Conservation (phyloP, 2,329 filamentous ascomycete genomes). For the Microsporum ferrugineum region DNA sequence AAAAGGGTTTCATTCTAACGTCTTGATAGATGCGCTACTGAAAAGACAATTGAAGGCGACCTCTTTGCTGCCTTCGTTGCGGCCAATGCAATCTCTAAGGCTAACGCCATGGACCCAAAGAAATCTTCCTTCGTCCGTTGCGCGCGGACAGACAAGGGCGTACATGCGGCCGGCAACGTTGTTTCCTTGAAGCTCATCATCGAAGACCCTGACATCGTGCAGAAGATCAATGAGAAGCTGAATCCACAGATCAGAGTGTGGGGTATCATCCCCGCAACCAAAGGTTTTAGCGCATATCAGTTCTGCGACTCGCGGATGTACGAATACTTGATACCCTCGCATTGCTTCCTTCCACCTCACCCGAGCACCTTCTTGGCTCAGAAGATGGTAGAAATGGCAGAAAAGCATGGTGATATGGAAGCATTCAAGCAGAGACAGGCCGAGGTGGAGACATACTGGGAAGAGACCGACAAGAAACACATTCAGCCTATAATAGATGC, state of each 20-base stretch:
- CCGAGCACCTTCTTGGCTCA: slow-evolving; percentile 75
- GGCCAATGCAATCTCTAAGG: slow-evolving; percentile 88
- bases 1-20: neutral
- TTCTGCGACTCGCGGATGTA: slow-evolving; percentile 92
- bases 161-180: slow-evolving; percentile 90
- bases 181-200: slow-evolving; percentile 93
- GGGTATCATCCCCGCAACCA: slow-evolving; percentile 82
- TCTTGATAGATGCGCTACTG: slow-evolving; percentile 40
- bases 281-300: slow-evolving; percentile 88
- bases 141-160: slow-evolving; percentile 92
- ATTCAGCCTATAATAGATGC: slow-evolving; percentile 55
- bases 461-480: slow-evolving; percentile 64
- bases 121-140: slow-evolving; percentile 91
- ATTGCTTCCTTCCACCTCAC: slow-evolving; percentile 85
- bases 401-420: slow-evolving; percentile 60
- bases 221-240: slow-evolving; percentile 80
- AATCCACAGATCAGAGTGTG: slow-evolving; percentile 86
- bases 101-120: slow-evolving; percentile 91
- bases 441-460: slow-evolving; percentile 74
- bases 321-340: slow-evolving; percentile 90
- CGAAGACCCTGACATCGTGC: slow-evolving; percentile 74
- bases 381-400: slow-evolving; percentile 66
- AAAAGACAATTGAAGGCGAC: slow-evolving; percentile 94
- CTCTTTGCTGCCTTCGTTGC: slow-evolving; percentile 84
- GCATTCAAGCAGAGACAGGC: slow-evolving; percentile 57